Evolutionary conservation across 2,329 filamentous ascomycete genomes (phyloP).

Genomic region (Alternaria brassicicola): DNA sequence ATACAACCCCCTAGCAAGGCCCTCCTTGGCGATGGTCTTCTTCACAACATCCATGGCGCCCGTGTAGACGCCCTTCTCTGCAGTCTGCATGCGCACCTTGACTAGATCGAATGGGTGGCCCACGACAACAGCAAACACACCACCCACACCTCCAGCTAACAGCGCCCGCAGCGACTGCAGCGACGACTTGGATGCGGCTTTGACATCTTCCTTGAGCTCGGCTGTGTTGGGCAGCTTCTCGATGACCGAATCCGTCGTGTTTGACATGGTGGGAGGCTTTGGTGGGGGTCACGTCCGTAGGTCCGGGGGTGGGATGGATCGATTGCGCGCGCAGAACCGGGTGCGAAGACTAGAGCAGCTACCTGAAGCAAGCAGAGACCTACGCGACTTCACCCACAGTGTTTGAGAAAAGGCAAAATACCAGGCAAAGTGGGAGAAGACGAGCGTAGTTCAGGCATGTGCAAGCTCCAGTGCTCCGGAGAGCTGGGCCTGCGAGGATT

Average conservation of each 20-base stretch:
- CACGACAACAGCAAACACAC: constrained; percentile 90
- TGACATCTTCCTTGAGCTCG: constrained; percentile 60
- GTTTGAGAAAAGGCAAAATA: constrained; percentile 7
- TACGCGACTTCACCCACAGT: constrained; percentile 1
- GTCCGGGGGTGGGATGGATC: background rate
- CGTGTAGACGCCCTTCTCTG: constrained; percentile 89
- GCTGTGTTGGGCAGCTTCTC: constrained; percentile 46
- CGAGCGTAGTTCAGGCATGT: constrained; percentile 31
- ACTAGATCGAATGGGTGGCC: constrained; percentile 96
- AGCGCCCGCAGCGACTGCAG: constrained; percentile 77
- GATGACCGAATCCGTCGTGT: constrained; percentile 29
- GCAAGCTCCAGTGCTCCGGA: constrained; percentile 37
- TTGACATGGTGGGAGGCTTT: constrained; percentile 29
- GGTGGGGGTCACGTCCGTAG: constrained; percentile 3
- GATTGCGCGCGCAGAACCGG: constrained; percentile 10
- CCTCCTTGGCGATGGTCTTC: constrained; percentile 87
- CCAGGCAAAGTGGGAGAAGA: constrained; percentile 17
- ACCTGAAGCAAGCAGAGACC: background rate
- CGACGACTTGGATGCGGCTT: constrained; percentile 59
- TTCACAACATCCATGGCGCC: constrained; percentile 89
- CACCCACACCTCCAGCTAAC: constrained; percentile 88
- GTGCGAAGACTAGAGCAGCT: constrained; percentile 4
- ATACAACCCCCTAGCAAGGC: constrained; percentile 79
- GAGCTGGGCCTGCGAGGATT: constrained; percentile 33
- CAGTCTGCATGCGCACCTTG: constrained; percentile 96